Percentiles rank a stretch among this genome's conserved stretches.
These are phyloP conservation scores for Pyrenopolyporus hunteri DNA, from an alignment of 495 filamentous ascomycete genomes.

Conservation along the genomic window DNA sequence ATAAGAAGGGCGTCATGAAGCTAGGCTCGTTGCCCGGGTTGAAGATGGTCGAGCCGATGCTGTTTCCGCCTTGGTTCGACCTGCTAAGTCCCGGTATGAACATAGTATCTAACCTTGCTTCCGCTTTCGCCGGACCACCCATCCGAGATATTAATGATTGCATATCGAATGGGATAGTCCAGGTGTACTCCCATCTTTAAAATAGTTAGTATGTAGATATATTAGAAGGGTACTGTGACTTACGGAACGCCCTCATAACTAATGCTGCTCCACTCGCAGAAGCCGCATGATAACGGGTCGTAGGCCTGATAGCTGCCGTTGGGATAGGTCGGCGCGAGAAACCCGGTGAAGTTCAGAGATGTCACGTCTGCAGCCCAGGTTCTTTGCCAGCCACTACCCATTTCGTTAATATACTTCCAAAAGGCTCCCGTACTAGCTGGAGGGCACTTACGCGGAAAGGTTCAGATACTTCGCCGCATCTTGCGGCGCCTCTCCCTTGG, in stretches of 20 bases:
- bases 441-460: conserved; percentile 51
- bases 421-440: too few relatives aligned
- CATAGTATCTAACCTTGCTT: conserved; percentile 63
- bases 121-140: conserved; percentile 63
- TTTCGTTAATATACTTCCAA: neutral
- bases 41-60: conserved; percentile 50
- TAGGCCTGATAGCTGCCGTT: conserved; percentile 61
- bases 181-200: conserved; percentile 66
- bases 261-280: conserved; percentile 65
- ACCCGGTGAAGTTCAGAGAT: conserved; percentile 63
- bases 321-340: conserved; percentile 62
- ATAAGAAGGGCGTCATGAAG: conserved; percentile 72
- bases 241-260: conserved; percentile 66
- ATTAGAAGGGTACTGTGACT: neutral
- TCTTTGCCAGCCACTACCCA: conserved; percentile 63
- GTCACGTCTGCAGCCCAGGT: conserved; percentile 65
- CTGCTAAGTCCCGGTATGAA: conserved; percentile 56
- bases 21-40: conserved; percentile 69
- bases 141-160: conserved; percentile 59
- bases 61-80: conserved; percentile 33
- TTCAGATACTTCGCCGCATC: conserved; percentile 66
- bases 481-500: conserved; percentile 57
- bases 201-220: neutral
- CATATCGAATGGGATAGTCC: conserved; percentile 70
- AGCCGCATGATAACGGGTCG: conserved; percentile 63